These are phyloP conservation scores for Hansenula sp. DNA, from an alignment of 1,139 yeast species.

Conservation along the genomic window DNA sequence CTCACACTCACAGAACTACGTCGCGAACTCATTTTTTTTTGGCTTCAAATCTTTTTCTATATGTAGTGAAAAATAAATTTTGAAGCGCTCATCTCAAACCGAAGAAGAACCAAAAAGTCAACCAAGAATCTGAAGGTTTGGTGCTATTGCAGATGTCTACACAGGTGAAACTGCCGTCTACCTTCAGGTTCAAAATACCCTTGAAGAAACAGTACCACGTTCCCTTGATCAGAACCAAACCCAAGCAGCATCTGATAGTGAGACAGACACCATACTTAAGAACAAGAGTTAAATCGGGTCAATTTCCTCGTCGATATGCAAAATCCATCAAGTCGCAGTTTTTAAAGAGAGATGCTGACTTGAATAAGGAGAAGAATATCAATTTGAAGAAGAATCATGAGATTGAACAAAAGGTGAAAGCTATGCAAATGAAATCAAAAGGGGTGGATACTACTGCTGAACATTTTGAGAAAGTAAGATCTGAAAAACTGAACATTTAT, in stretches of 20 bases:
- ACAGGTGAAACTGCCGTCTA: not conserved
- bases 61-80: no score
- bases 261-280: not conserved
- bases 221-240: not conserved
- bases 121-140: no score
- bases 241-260: not conserved
- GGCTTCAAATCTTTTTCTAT: no score
- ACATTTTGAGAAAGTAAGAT: not conserved
- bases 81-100: no score
- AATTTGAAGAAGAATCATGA: not conserved
- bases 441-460: not conserved
- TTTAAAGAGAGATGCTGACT: not conserved
- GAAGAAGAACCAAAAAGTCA: no score
- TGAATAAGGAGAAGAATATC: not conserved
- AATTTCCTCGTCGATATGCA: not conserved
- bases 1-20: no score
- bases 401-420: not conserved
- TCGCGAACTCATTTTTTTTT: no score
- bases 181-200: not conserved
- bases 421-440: not conserved
- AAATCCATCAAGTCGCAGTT: not conserved
- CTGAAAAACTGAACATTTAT: not conserved
- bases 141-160: not conserved
- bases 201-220: not conserved
- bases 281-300: not conserved